Base-by-base conservation (phyloP, 257 asterid genomes). In the Coffea eugenioides region DNA sequence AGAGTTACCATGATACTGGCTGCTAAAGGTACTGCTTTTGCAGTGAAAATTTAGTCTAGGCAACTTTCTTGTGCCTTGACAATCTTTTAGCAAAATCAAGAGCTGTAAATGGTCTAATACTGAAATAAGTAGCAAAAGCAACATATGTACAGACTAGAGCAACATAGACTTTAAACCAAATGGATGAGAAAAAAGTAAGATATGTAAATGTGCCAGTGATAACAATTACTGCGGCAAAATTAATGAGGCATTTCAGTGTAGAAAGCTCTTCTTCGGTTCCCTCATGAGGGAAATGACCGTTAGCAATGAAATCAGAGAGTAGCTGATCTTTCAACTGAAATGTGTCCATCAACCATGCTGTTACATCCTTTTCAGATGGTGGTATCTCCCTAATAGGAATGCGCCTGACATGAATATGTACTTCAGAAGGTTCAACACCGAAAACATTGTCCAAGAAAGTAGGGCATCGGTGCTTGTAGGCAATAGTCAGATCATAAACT, bases 401-500 rank as follows among this genome's bases (percentile, higher is more conserved):
- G 65, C 97, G 92, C 10, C 90, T 88, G 39, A 91, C 73, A 43
- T 92, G 97, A 79, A 92, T 89, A 85, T 92, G 97, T 49, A 92
- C 97, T 84, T 94, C 97, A 0, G 96, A 83, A 4, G 98, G 98
- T 83, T 94, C 97, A 6, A 91, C 80, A 15, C 98, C 98, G 43
- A 77, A 94, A 56, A 88, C 97, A 36, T 94, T 94, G 84, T 94
- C 98, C 90, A 92, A 59, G 88, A 94, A 91, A 54, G 97, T 78
- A 0, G 97, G 98, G 74, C 93, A 92, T 43, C 86, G 84, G 69
- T 87, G 85, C 75, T 88, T 85, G 88, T 94, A 94, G 56, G 97
- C 94, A 68, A 94, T 94, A 64, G 97, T 92, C 73, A 94, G 84
- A 82, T 94, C 98, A 80, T 92, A 94, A 82, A 94, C 98, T 92